A percentile compares a stretch with the other conserved stretches of the same genome.
Conservation (phyloP, 257 asterid species). For the Cinchona pubescens region DNA sequence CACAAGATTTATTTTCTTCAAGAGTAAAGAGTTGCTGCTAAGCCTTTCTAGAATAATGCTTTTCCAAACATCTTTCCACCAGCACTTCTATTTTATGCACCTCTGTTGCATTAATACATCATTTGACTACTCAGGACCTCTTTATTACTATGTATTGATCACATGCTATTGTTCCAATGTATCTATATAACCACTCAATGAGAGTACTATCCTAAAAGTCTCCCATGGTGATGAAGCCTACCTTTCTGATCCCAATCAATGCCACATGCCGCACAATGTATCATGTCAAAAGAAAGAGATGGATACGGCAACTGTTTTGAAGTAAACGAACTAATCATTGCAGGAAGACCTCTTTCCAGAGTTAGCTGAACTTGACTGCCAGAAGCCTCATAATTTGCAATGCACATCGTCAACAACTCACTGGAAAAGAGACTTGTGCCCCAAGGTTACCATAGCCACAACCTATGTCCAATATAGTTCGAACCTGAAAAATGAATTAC, state of each 20-base stretch:
- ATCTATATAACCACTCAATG: neutral
- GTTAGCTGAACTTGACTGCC: conserved; percentile 99
- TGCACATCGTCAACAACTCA: conserved; percentile 80
- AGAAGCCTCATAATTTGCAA: conserved; percentile 91
- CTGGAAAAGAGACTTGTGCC: conserved; percentile 75
- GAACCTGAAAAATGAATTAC: conserved; percentile 52
- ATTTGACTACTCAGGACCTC: neutral
- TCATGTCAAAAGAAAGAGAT: conserved; percentile 94
- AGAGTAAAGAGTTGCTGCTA: neutral
- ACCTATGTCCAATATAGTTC: conserved; percentile 84
- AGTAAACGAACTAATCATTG: conserved; percentile 87
- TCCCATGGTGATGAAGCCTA: conserved; percentile 20
- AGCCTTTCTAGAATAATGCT: neutral
- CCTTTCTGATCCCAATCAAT: conserved; percentile 96
- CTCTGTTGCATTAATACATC: neutral
- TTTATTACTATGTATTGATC: neutral
- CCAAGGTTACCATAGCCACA: conserved; percentile 99
- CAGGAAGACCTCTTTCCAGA: conserved; percentile 98
- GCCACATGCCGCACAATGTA: conserved; percentile 89
- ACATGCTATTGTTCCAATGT: neutral
- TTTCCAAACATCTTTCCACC: neutral
- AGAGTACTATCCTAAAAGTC: neutral
- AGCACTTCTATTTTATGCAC: neutral
- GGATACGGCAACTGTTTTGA: conserved; percentile 92
- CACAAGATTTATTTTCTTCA: neutral